A percentile compares a stretch with the other conserved stretches of the same genome.
phyloP scores from a whole-genome alignment of 306 rosid species.

The Dalbergia cochinchinensis region DNA sequence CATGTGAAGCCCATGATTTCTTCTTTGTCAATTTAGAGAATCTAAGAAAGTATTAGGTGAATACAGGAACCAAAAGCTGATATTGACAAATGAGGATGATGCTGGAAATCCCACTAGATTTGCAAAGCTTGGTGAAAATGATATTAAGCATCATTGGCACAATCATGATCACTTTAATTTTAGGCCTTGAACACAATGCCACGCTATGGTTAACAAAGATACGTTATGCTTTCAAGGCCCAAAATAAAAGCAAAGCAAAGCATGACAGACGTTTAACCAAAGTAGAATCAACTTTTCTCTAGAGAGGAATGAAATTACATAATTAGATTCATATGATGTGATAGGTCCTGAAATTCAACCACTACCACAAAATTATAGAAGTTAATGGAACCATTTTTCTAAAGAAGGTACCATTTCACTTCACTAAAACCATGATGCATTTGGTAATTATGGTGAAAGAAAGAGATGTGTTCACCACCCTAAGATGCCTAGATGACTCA shows the following conservation, averaged over 20 bases:
- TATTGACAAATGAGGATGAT: constrained; percentile 32
- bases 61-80: constrained; percentile 13
- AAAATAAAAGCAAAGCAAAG: neutral
- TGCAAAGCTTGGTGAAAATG: constrained; percentile 29
- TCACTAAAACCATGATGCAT: constrained; percentile 12
- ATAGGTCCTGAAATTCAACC: constrained; percentile 8
- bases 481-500: constrained; percentile 20
- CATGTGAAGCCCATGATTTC: constrained; percentile 40
- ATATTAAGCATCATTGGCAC: neutral
- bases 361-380: constrained; percentile 22
- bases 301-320: constrained; percentile 2
- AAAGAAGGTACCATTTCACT: constrained; percentile 26
- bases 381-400: constrained; percentile 14
- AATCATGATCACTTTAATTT: constrained; percentile 21
- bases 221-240: constrained; percentile 22
- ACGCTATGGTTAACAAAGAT: constrained; percentile 6
- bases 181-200: neutral
- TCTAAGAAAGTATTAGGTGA: constrained; percentile 12
- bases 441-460: constrained; percentile 38
- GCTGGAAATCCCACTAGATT: constrained; percentile 32
- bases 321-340: neutral
- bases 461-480: constrained; percentile 17
- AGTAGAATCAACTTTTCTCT: constrained; percentile 28
- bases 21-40: constrained; percentile 19
- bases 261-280: neutral